Conservation (phyloP, 345 rosid genomes). For the Sisymbrium altissimum region DNA sequence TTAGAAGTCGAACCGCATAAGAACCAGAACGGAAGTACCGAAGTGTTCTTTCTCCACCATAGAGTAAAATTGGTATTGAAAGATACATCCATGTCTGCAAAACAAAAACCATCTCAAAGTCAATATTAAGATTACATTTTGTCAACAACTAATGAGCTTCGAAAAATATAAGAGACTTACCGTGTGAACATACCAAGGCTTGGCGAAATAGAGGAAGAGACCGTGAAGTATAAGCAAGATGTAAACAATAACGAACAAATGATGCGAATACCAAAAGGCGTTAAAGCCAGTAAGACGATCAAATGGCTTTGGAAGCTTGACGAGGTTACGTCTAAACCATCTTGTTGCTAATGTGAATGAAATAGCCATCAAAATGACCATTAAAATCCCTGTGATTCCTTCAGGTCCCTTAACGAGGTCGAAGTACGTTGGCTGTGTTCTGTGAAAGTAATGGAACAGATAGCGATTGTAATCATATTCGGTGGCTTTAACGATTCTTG, state of each 20-base stretch:
- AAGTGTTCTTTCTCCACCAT: constrained; percentile 91
- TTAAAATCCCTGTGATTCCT: constrained; percentile 87
- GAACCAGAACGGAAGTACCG: constrained; percentile 85
- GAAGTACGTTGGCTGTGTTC: constrained; percentile 55
- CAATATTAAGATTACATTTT: not conserved
- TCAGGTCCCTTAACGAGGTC: constrained; percentile 70
- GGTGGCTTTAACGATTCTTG: constrained; percentile 50
- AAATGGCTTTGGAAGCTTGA: constrained; percentile 87
- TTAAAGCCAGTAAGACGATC: constrained; percentile 94
- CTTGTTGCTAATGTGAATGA: constrained; percentile 87
- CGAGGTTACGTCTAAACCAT: constrained; percentile 75
- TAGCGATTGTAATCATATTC: constrained; percentile 21
- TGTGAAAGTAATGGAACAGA: constrained; percentile 50
- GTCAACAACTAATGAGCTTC: not conserved
- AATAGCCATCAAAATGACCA: constrained; percentile 75
- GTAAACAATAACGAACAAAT: constrained; percentile 77
- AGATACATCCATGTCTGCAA: constrained; percentile 98
- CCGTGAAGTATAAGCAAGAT: constrained; percentile 79
- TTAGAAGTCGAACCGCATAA: constrained; percentile 70
- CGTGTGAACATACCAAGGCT: constrained; percentile 79
- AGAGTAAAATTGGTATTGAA: constrained; percentile 72
- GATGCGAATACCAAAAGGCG: constrained; percentile 99
- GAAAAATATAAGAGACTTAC: constrained; percentile 37
- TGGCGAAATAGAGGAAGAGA: constrained; percentile 64
- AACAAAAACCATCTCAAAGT: not conserved